Base-by-base conservation (phyloP, 192 early-diverging fungal genomes). In the Lunasporangiospora selenospora region DNA sequence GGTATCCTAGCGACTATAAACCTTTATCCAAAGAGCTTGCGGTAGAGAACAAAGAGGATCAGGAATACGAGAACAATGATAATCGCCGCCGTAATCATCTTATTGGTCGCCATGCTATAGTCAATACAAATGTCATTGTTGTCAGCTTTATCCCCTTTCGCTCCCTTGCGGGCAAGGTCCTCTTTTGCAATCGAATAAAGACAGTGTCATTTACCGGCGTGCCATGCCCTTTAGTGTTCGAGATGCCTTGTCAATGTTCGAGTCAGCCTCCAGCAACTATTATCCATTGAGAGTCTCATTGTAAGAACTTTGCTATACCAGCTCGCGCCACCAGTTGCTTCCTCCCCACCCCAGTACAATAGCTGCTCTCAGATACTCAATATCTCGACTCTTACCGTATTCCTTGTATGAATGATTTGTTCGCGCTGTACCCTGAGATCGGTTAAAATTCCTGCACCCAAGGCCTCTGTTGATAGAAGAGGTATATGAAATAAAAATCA, bases 401-500 rank as follows among this genome's bases (percentile, higher is more conserved):
- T 90, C 58, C 90, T 80, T 23, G 95, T 92, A 44, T 89, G 78
- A 24, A 90, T 64, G 62, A 99, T 94, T 53, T 96, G 93, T 70
- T 99, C 93, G 32, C 97, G 65, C 75, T 99, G 97, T 27, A 89
- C 81, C 51, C 92, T 83, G 63, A 98, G 66, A 55, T 89, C 88
- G 13, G 87, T 85, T 50, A 99, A 77, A 18, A 95, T 96, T 31
- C 82, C 85, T 30, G 92, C 91, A 4, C 95, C 97, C 27, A 95
- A 80, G 9, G 81, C 62, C 79, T 99, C 97, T 79, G 40, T 44
- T 31, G 16, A 44, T 19, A 16, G 1, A 73, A 0, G 9, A 33
- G 21, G 26, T 1, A 58, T 15, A 42, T n/a, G 36, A 49, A 11
- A 13, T 13, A 39, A 15, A 30, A 24, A 21, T 26, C 15, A n/a